Percentiles rank a stretch among this genome's conserved stretches.
Conservation (phyloP, 169 alveolate species). For the Plasmodium vinckei region DNA sequence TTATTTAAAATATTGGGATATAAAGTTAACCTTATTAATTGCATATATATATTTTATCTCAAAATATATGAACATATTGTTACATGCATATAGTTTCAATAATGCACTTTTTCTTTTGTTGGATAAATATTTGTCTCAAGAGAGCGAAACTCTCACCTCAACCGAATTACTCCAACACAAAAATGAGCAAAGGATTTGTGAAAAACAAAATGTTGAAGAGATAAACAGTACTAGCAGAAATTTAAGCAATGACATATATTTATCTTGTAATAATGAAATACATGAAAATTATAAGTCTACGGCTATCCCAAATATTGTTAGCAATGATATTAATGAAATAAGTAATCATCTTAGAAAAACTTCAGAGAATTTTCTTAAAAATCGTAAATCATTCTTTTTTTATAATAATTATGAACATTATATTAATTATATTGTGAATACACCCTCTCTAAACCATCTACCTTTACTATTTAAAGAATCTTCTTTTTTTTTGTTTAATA, state of each 20-base stretch:
- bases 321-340: conserved; percentile 2
- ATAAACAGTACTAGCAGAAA: not conserved
- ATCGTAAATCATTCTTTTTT: conserved; percentile 39
- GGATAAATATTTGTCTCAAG: conserved; percentile 13
- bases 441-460: conserved; percentile 20
- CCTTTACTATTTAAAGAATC: conserved; percentile 41
- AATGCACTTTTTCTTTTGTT: conserved; percentile 30
- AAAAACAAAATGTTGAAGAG: not conserved
- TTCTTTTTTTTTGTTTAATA: conserved; percentile 61
- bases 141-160: not conserved
- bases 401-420: conserved; percentile 67
- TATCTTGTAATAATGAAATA: not conserved
- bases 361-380: conserved; percentile 22
- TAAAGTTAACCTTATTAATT: conserved; percentile 59
- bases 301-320: not conserved
- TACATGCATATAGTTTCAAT: conserved; percentile 50
- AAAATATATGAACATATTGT: conserved; percentile 46
- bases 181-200: not conserved
- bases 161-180: too few relatives aligned
- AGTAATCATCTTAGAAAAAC: not conserved
- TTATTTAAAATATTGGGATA: conserved; percentile 73
- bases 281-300: too few relatives aligned
- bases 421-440: conserved; percentile 51
- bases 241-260: not conserved
- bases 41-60: conserved; percentile 51